Conservation (phyloP, 371 early-diverging fungal species). For the Cladochytrium tenue region DNA sequence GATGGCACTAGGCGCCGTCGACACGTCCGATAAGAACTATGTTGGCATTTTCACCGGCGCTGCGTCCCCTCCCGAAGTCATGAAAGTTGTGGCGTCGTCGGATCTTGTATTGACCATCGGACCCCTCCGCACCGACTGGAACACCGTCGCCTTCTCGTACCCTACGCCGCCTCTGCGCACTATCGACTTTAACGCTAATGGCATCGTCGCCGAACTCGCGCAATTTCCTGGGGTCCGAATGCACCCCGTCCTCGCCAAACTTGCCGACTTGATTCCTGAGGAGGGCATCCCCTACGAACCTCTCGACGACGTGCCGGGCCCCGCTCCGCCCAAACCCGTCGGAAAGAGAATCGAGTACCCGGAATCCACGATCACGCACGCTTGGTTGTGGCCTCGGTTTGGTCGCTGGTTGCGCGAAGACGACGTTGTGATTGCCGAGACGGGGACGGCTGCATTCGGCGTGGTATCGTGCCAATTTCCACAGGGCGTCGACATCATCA, state of each 20-base stretch:
- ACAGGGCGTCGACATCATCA: background rate
- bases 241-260: slow-evolving; percentile 26
- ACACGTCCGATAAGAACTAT: slow-evolving; percentile 23
- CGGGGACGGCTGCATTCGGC: slow-evolving; percentile 55
- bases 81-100: slow-evolving; percentile 35
- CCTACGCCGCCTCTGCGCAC: slow-evolving; percentile 10
- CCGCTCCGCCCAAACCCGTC: slow-evolving; percentile 18
- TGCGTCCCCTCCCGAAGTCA: slow-evolving; percentile 39
- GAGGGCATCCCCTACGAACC: background rate
- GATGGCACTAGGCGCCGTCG: slow-evolving; percentile 51
- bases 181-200: slow-evolving; percentile 43
- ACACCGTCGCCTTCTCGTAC: slow-evolving; percentile 51
- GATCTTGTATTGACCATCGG: slow-evolving; percentile 53
- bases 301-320: slow-evolving; percentile 21
- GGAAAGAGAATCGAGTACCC: slow-evolving; percentile 22
- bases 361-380: slow-evolving; percentile 32
- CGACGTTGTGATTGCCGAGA: slow-evolving; percentile 50
- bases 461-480: slow-evolving; percentile 2
- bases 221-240: slow-evolving; percentile 44
- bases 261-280: slow-evolving; percentile 15
- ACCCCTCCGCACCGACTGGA: slow-evolving; percentile 51
- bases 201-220: slow-evolving; percentile 37
- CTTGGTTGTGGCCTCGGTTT: slow-evolving; percentile 48
- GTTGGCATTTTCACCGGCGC: slow-evolving; percentile 40
- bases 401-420: slow-evolving; percentile 32